Evolutionary conservation across 2,329 filamentous ascomycete species (phyloP).

Genomic region (Cryphonectria nitschkei): DNA sequence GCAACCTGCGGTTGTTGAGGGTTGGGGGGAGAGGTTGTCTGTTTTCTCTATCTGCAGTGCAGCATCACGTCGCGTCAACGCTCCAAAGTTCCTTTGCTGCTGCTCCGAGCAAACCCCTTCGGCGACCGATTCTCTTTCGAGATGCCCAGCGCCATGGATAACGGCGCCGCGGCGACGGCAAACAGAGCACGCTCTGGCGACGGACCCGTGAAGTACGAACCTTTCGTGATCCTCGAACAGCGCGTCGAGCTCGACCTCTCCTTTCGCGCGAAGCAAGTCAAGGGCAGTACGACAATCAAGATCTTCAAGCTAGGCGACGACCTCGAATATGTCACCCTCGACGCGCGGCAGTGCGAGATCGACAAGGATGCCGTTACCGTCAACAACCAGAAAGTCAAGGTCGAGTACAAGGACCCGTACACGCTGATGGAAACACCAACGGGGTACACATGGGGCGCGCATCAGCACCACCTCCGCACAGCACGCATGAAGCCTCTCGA

Average conservation of each 20-base stretch:
- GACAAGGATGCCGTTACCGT: slow-evolving; percentile 58
- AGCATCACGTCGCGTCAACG: not conserved
- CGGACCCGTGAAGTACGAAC: slow-evolving; percentile 35
- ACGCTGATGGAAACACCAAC: slow-evolving; percentile 63
- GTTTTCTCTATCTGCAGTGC: not conserved
- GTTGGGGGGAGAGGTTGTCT: slow-evolving; percentile 14
- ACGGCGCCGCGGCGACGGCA: slow-evolving; percentile 25
- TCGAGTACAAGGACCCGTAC: slow-evolving; percentile 68
- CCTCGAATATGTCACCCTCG: slow-evolving; percentile 60
- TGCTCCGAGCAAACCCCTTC: not conserved
- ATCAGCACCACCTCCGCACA: slow-evolving; percentile 76
- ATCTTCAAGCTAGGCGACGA: slow-evolving; percentile 65
- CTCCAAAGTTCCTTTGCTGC: too few relatives aligned
- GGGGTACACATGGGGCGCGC: slow-evolving; percentile 64
- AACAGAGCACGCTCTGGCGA: slow-evolving; percentile 20
- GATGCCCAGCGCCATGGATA: slow-evolving; percentile 36
- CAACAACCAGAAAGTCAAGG: slow-evolving; percentile 48
- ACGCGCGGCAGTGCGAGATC: slow-evolving; percentile 66
- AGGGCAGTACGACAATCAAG: slow-evolving; percentile 80
- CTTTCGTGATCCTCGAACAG: slow-evolving; percentile 72
- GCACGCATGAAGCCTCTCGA: slow-evolving; percentile 65
- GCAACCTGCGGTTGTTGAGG: slow-evolving; percentile 23
- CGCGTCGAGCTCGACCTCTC: slow-evolving; percentile 89
- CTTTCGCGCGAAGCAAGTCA: slow-evolving; percentile 74
- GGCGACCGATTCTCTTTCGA: not conserved